Conservation (phyloP, 192 early-diverging fungal genomes). For the Chytriomyces confervae region DNA sequence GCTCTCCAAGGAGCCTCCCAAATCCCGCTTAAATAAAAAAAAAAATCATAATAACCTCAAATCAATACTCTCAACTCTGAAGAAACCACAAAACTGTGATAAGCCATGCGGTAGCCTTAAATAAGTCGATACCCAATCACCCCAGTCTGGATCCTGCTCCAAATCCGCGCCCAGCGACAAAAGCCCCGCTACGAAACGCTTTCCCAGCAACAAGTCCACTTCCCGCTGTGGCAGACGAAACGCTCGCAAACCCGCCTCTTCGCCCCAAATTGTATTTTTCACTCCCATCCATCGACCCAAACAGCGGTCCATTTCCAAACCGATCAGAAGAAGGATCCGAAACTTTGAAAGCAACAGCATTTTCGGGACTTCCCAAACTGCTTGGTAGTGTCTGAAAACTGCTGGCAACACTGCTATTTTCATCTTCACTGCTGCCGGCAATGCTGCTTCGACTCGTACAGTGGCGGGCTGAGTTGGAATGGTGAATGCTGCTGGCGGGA, state of each 20-base stretch:
- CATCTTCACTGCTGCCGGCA: background rate
- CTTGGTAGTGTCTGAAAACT: conserved; percentile 5
- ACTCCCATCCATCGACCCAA: background rate
- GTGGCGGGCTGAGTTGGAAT: background rate
- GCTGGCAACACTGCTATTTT: conserved; percentile 1
- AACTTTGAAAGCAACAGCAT: background rate
- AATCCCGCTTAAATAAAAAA: no score
- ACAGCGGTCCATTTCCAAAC: background rate
- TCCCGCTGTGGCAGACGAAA: background rate
- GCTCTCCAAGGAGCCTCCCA: no score
- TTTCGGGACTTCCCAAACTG: background rate
- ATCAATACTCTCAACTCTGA: no score
- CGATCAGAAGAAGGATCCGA: background rate
- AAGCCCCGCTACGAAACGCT: background rate
- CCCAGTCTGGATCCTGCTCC: no score
- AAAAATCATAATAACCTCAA: no score
- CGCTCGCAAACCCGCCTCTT: background rate
- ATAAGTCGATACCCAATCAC: no score
- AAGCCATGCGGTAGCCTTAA: no score
- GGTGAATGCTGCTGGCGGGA: background rate
- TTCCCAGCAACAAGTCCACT: background rate
- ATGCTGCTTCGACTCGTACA: background rate
- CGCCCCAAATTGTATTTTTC: background rate
- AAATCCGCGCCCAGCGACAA: no score
- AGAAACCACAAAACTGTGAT: no score